Evolutionary conservation across 2,329 filamentous ascomycete species (phyloP), one percentile per base, ranked within the genome.

Genomic region (Botrytis elliptica): DNA sequence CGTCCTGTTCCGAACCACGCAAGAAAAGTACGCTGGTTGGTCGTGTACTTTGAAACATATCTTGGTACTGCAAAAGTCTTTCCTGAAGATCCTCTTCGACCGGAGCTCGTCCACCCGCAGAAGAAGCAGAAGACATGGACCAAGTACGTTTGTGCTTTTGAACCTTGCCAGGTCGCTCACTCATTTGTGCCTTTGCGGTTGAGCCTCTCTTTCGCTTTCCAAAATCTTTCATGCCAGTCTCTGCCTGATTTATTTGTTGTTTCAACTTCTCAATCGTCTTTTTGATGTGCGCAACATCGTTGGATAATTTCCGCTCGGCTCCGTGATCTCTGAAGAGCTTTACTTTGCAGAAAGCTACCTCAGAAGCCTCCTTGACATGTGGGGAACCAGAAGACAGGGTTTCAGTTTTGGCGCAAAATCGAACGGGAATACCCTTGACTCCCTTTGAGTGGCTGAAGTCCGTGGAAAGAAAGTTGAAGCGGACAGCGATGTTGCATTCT

Each of bases 371-470:
- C 12, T 86, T 85, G 14, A 83, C 80, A 1, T 85, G 82, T 22
- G 84, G 84, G 2, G 86, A 85, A 40, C 87, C 86, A 25, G 86
- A 83, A 0, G 87, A 84, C 1, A 95, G 74, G 18, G 91, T 83
- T 76, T 92, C 92, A 0, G 96, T 98, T 83, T 98, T 98, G 22
- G 95, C 91, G 82, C 95, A 98, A 0, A 98, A 87, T 72, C 96
- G 87, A 7, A 99, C 95, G 0, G 96, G 95, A 77, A 98, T 98
- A 52, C 96, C 96, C 83, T 98, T 99, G 67, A 99, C 96, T 64
- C 96, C 96, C 81, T 99, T 99, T 16, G 96, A 98, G 81, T 98
- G 96, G 82, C 95, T 98, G 81, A 98, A 99, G 81, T 99, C 96
- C 14, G 96, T 99, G 0, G 96, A 99, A 0, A 99, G 86, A 81